A percentile compares a stretch with the other conserved stretches of the same genome.
Evolutionary conservation across 768 basidiomycete genomes (phyloP).

Genomic region (Termitomyces heimii): DNA sequence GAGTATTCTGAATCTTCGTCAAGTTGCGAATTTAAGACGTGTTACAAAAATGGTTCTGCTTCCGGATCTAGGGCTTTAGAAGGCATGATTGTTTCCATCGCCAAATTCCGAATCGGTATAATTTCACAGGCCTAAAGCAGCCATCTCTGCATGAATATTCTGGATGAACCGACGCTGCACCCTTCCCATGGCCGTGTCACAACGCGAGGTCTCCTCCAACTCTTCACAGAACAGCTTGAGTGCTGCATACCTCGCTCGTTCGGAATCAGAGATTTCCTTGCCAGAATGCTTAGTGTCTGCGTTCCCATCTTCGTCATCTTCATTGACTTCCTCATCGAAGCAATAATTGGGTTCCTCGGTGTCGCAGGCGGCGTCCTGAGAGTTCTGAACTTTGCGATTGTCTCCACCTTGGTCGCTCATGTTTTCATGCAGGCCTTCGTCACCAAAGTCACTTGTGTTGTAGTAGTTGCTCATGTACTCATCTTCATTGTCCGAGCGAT

Average conservation of each 20-base stretch:
- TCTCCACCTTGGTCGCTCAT: background rate
- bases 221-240: constrained; percentile 1
- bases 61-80: background rate
- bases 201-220: constrained; percentile 2
- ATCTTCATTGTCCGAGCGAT: background rate
- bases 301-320: background rate
- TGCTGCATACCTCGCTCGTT: background rate
- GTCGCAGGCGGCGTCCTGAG: background rate
- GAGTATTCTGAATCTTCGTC: background rate
- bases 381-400: background rate
- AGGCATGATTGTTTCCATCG: background rate
- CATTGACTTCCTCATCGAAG: background rate
- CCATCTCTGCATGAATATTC: background rate
- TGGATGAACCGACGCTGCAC: background rate
- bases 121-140: background rate
- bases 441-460: background rate
- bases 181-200: constrained; percentile 1
- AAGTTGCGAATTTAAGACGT: background rate
- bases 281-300: background rate
- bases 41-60: background rate
- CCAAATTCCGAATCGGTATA: background rate
- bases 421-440: background rate
- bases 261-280: background rate
- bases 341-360: background rate
- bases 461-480: background rate